Conservation (phyloP, 768 basidiomycete genomes). For the Exsudoporus frostii region DNA sequence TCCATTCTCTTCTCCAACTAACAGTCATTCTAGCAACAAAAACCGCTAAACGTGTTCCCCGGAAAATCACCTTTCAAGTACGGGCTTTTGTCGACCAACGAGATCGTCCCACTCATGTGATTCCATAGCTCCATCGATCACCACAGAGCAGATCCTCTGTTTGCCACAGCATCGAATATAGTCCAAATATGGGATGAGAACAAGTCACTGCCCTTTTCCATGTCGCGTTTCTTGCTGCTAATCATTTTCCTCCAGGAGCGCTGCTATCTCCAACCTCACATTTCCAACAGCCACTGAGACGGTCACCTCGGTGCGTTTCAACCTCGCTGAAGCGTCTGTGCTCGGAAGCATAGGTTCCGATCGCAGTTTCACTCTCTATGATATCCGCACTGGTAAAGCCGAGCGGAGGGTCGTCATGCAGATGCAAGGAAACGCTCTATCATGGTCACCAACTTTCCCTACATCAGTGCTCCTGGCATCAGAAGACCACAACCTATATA, state of each 20-base stretch:
- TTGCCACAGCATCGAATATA: constrained; percentile 89
- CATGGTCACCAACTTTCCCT: constrained; percentile 96
- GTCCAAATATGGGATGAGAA: constrained; percentile 99
- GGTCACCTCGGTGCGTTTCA: constrained; percentile 85
- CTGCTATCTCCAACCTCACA: constrained; percentile 81
- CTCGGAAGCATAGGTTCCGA: constrained; percentile 95
- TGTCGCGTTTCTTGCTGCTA: neutral
- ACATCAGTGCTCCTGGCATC: constrained; percentile 91
- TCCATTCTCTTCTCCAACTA: neutral
- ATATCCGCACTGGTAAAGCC: constrained; percentile 95
- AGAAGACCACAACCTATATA: constrained; percentile 98
- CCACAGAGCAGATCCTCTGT: constrained; percentile 82
- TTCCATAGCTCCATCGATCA: constrained; percentile 82
- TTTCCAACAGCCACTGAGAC: constrained; percentile 89
- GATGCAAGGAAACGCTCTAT: constrained; percentile 86
- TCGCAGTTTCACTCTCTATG: constrained; percentile 93
- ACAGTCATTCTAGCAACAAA: constrained; percentile 31
- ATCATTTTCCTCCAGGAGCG: constrained; percentile 49
- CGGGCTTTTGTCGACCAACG: constrained; percentile 16
- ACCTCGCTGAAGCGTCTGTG: constrained; percentile 89
- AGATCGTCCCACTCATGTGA: neutral
- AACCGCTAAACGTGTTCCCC: constrained; percentile 74
- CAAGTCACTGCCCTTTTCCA: constrained; percentile 45
- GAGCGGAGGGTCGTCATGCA: constrained; percentile 90
- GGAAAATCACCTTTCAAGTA: constrained; percentile 93